Evolutionary conservation across 2,329 filamentous ascomycete species (phyloP), one percentile per base, ranked within the genome.

Genomic region (Alternaria longipes): DNA sequence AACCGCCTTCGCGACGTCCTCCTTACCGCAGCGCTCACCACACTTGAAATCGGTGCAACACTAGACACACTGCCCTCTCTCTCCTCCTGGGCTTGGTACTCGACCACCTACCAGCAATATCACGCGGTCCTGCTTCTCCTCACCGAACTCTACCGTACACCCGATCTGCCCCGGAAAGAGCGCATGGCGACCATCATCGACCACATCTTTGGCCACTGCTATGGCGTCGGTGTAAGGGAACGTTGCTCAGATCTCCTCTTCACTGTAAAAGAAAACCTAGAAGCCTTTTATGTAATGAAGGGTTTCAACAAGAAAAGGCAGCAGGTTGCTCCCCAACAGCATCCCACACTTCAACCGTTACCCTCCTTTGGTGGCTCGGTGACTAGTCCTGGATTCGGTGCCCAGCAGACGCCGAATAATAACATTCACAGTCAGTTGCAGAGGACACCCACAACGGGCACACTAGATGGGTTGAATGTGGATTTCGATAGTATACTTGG

Each of bases 141-240:
- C n/a, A 78, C 75, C 1, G 76, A 79, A 54, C 68, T 78, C 5
- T 78, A 79, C 61, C 73, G 76, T 26, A 79, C 76, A 1, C 76
- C 76, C 0, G 74, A 77, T 28, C 66, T 79, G 1, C 61, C 71
- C 0, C 64, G 72, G 7, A 78, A 75, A 64, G 75, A 79, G 40
- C 66, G 76, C 53, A 79, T 79, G 74, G 72, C 74, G 54, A 79
- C 76, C 1, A 77, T 79, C 45, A 78, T 79, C 60, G 76, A 78
- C 63, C 76, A 79, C 56, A 75, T 79, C 28, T 79, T 79, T 60
- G 76, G 76, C 3, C 76, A 79, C 62, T 78, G 76, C 64, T 79
- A 79, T 58, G 76, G 76, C 56, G 68, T 78, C 50, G 72, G 69
- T 34, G 71, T 79, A 1, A 68, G 74, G 20, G 75, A 79, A 49